phyloP scores from a whole-genome alignment of 2,329 filamentous ascomycete genomes.

The Colletotrichum agaves region DNA sequence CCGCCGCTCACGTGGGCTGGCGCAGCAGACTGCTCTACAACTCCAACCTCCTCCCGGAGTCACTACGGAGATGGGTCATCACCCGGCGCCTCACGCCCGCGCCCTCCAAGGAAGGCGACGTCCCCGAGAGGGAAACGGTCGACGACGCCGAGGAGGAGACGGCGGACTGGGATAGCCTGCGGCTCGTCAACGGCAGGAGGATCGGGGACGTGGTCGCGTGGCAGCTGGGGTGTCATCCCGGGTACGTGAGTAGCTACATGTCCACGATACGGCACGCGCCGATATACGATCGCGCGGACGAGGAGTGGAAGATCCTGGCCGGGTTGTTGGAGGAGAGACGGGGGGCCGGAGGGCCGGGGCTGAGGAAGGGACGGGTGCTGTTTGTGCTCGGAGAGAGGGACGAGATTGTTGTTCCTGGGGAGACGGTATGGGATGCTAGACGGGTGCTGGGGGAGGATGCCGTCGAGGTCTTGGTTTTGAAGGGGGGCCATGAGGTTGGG shows the following conservation, averaged over 20 bases:
- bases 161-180: slow-evolving; percentile 54
- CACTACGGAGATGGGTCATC: slow-evolving; percentile 65
- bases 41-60: slow-evolving; percentile 67
- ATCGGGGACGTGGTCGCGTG: slow-evolving; percentile 73
- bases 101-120: slow-evolving; percentile 44
- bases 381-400: slow-evolving; percentile 75
- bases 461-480: slow-evolving; percentile 65
- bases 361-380: slow-evolving; percentile 63
- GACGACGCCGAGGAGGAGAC: slow-evolving; percentile 49
- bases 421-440: slow-evolving; percentile 70
- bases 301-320: slow-evolving; percentile 69
- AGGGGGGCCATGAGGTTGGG: slow-evolving; percentile 77
- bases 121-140: slow-evolving; percentile 52
- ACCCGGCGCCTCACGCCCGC: slow-evolving; percentile 56
- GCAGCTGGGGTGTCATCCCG: slow-evolving; percentile 74
- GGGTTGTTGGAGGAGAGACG: slow-evolving; percentile 55
- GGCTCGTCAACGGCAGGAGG: slow-evolving; percentile 60
- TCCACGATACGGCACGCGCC: slow-evolving; percentile 77
- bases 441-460: slow-evolving; percentile 66
- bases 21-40: slow-evolving; percentile 72
- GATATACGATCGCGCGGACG: slow-evolving; percentile 70
- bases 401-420: slow-evolving; percentile 72
- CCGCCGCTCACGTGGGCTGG: slow-evolving; percentile 65
- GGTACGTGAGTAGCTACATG: slow-evolving; percentile 77
- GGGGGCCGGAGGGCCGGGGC: slow-evolving; percentile 49